Evolutionary conservation across 73 alveolate species (phyloP), one percentile per base, ranked within the genome.

Genomic region (Diophrys sp.): DNA sequence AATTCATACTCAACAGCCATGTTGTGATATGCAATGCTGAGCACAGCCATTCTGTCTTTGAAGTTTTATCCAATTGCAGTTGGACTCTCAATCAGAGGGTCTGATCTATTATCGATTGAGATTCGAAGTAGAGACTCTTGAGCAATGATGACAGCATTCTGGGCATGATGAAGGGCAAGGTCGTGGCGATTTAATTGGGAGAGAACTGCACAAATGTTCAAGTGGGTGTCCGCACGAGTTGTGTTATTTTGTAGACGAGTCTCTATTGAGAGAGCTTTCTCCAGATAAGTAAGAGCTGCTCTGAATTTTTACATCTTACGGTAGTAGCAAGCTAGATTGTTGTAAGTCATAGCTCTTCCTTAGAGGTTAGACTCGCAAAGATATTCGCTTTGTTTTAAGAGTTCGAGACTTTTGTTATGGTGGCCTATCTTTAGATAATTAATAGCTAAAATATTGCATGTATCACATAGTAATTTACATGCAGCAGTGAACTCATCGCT

Each of bases 11-110:
- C 98, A 2, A 93, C 96, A 24, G 95, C 98, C 74, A 93, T 33
- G 68, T 93, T 93, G 71, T 93, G 98, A 75, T 91, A 93, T n/a
- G 97, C 94, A 0, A 93, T 91, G 0, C 95, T 94, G 29, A 93
- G 71, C 29, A 93, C 95, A 53, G 98, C 91, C 11, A 93, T 85
- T 28, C 88, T 69, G 57, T 93, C 98, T 69, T 91, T 82, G 34
- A 84, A 78, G 31, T 70, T 79, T 29, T 86, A 14, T 29, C 90
- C 74, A 57, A 70, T 81, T 79, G 73, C 30, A 33, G n/a, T n/a
- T 71, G 30, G 18, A 68, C 70, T 8, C 30, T 68, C n/a, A 71
- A 71, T 2, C 29, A 44, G 33, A 18, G 26, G 18, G 66, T 26
- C 5, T 27, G 18, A 32, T 29, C 33, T 71, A 29, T 30, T 32